Evolutionary conservation across 805 yeast species (phyloP).

Genomic region (Cyberlindnera galapagoensis): DNA sequence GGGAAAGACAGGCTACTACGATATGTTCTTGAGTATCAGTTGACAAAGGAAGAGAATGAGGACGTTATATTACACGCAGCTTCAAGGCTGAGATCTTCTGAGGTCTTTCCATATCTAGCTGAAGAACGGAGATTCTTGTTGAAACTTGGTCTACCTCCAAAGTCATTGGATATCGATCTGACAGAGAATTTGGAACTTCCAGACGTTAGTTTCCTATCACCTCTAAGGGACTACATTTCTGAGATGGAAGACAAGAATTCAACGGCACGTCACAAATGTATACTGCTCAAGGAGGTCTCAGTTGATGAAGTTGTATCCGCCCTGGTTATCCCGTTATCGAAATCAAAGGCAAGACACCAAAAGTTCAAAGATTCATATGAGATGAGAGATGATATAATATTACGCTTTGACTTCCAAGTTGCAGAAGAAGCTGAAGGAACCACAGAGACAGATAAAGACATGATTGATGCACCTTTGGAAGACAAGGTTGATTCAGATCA

Average conservation of each 20-base stretch:
- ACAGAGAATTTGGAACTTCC: slow-evolving; percentile 5
- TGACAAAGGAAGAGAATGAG: slow-evolving; percentile 39
- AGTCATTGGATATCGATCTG: not conserved
- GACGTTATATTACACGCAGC: slow-evolving; percentile 24
- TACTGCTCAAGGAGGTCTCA: slow-evolving; percentile 17
- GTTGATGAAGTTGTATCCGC: slow-evolving; percentile 26
- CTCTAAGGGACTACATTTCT: slow-evolving; percentile 10
- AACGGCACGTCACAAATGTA: slow-evolving; percentile 7
- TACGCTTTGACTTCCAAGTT: slow-evolving; percentile 26
- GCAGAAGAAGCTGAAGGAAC: not conserved
- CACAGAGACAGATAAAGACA: slow-evolving; percentile 2
- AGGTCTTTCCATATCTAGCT: slow-evolving; percentile 6
- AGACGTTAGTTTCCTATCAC: slow-evolving; percentile 13
- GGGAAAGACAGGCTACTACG: slow-evolving; percentile 45
- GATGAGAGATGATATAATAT: slow-evolving; percentile 43
- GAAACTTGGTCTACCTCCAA: not conserved
- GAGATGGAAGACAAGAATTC: slow-evolving; percentile 5
- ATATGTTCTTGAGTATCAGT: slow-evolving; percentile 51
- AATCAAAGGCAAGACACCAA: slow-evolving; percentile 23
- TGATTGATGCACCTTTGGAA: not conserved
- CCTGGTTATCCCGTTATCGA: slow-evolving; percentile 28
- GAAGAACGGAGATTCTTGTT: slow-evolving; percentile 9
- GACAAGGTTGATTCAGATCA: too few relatives aligned
- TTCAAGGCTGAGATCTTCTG: slow-evolving; percentile 17
- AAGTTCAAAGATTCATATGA: slow-evolving; percentile 46